Evolutionary conservation across 2,329 filamentous ascomycete genomes (phyloP), one percentile per base, ranked within the genome.

Genomic region (Cladobotryum mycophilum): DNA sequence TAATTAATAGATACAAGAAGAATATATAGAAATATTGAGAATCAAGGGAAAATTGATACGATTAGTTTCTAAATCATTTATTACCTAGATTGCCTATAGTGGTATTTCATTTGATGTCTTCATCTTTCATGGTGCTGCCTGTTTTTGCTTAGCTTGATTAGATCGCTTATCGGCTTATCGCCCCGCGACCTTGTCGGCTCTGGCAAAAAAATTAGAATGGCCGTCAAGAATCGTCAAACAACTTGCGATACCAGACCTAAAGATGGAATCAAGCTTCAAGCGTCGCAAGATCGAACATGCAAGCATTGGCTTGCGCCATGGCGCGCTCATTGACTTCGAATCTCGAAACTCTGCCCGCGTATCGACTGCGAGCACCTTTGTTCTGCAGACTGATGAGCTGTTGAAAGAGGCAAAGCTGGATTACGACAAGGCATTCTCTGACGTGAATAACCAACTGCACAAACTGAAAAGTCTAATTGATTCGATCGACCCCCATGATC

Each of bases 381-480:
- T 80, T 44, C 64, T 84, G 45, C 76, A 83, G 64, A 79, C 80
- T 3, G 77, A 82, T 42, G 80, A 84, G 63, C 68, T 84, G 15
- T 62, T 84, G 53, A 75, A 73, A 52, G 76, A 81, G 54, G 72
- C 76, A 51, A 74, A 71, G 49, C 61, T 81, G 18, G 75, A 82
- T 61, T 79, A 81, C 58, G 61, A 60, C 34, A 73, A 72, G 53
- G 62, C 71, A 13, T 70, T 82, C 48, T 64, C 71, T 2, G 73
- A 70, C 9, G 73, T 75, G 5, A 75, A 82, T 45, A 66, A 65
- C 17, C 68, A 76, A 3, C 60, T 84, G 34, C 75, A 77, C 53
- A 67, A 68, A 40, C 60, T 83, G 42, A 84, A 81, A 64, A 69
- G 68, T 38, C 63, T 72, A 4, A 73, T 84, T 13, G 79, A 82